phyloP scores from a whole-genome alignment of 345 rosid species.

The Excoecaria cochinchinensis region DNA sequence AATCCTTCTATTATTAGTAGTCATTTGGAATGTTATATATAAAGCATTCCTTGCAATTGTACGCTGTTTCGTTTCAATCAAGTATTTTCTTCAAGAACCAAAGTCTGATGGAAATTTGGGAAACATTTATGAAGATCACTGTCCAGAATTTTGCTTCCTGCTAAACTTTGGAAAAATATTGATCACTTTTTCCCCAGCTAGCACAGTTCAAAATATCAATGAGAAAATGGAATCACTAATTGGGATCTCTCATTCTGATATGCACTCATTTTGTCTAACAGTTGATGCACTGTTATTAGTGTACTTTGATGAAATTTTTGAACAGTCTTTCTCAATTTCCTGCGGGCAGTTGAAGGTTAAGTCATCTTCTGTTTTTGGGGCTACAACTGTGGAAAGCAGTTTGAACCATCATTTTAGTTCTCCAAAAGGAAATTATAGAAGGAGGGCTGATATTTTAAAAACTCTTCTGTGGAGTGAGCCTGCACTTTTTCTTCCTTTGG shows the following conservation, averaged over 20 bases:
- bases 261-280: conserved; percentile 52
- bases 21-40: conserved; percentile 41
- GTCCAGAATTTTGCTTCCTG: conserved; percentile 38
- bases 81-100: conserved; percentile 30
- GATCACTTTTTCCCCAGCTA: conserved; percentile 40
- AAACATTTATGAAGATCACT: conserved; percentile 31
- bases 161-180: conserved; percentile 54
- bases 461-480: conserved; percentile 62
- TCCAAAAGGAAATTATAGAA: conserved; percentile 35
- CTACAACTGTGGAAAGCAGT: conserved; percentile 31
- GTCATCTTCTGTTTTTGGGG: conserved; percentile 33
- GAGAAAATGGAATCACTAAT: conserved; percentile 36
- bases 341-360: conserved; percentile 56
- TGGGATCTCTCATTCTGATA: conserved; percentile 41
- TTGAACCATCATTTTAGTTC: conserved; percentile 28
- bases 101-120: conserved; percentile 30
- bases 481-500: conserved; percentile 40
- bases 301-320: conserved; percentile 44
- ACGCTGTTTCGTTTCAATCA: conserved; percentile 29
- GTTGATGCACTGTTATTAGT: conserved; percentile 48
- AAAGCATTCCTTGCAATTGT: conserved; percentile 32
- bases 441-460: conserved; percentile 33
- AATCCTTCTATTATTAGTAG: conserved; percentile 34
- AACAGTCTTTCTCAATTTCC: conserved; percentile 50
- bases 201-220: conserved; percentile 28